Percentiles rank a stretch among this genome's conserved stretches.
phyloP scores from a whole-genome alignment of 179 eudicot genomes.

The Silene coronaria region DNA sequence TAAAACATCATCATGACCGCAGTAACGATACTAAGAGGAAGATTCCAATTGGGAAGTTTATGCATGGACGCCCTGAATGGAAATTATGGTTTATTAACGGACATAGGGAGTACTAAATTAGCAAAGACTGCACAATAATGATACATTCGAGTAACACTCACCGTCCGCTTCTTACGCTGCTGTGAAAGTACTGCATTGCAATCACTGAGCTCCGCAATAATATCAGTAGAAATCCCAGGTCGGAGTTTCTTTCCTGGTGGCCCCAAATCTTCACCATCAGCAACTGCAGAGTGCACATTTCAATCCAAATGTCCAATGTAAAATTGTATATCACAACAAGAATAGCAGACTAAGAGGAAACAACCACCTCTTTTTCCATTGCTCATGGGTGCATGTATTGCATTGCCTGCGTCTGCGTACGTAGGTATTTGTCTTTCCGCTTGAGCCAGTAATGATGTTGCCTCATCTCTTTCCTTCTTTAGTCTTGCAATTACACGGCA shows the following conservation, averaged over 20 bases:
- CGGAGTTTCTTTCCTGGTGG: slow-evolving; percentile 59
- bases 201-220: slow-evolving; percentile 70
- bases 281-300: slow-evolving; percentile 34
- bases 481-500: slow-evolving; percentile 99
- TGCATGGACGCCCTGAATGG: no score
- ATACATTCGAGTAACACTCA: slow-evolving; percentile 8
- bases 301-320: not conserved
- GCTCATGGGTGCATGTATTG: slow-evolving; percentile 50
- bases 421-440: slow-evolving; percentile 75
- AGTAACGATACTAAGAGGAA: no score
- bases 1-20: no score
- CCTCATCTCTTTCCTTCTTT: slow-evolving; percentile 95
- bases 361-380: slow-evolving; percentile 89
- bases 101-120: no score
- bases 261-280: slow-evolving; percentile 61
- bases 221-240: slow-evolving; percentile 65
- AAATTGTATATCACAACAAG: not conserved
- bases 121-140: no score
- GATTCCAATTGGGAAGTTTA: no score
- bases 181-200: slow-evolving; percentile 88
- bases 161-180: slow-evolving; percentile 86
- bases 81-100: no score
- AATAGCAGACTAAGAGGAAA: slow-evolving; percentile 3
- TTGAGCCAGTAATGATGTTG: slow-evolving; percentile 65
- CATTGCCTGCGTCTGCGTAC: slow-evolving; percentile 35